Percentiles rank a stretch among this genome's conserved stretches.
Evolutionary conservation across 139 green algal genomes (phyloP).

Genomic region (Chlamydomonas sphaeroides): DNA sequence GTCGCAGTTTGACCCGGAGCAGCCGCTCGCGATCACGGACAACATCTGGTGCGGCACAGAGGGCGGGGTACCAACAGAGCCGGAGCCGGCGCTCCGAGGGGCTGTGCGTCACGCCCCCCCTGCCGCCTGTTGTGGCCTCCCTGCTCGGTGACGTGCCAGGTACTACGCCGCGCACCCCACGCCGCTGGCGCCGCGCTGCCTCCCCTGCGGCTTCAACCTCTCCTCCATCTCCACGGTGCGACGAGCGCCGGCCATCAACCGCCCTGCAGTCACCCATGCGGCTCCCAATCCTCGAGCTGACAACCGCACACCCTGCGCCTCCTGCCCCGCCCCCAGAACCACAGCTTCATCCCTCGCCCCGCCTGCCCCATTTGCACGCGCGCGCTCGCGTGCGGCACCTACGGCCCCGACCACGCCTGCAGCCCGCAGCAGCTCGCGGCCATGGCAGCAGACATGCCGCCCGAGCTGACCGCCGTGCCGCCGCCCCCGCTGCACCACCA

Average conservation of each 20-base stretch:
- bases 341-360: constrained; percentile 33
- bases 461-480: too few relatives aligned
- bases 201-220: constrained; percentile 38
- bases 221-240: neutral
- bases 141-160: too few relatives aligned
- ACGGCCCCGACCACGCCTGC: constrained; percentile 14
- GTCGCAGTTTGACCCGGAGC: constrained; percentile 20
- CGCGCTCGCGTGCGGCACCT: constrained; percentile 32
- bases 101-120: too few relatives aligned
- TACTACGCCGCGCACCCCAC: constrained; percentile 6
- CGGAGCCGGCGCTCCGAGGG: too few relatives aligned
- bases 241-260: too few relatives aligned
- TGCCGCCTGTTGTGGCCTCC: too few relatives aligned
- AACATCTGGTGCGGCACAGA: constrained; percentile 26
- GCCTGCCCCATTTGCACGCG: constrained; percentile 39
- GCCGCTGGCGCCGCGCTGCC: constrained; percentile 22
- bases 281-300: too few relatives aligned
- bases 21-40: constrained; percentile 33
- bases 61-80: too few relatives aligned
- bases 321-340: constrained; percentile 5
- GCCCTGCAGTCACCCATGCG: too few relatives aligned
- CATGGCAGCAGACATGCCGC: too few relatives aligned
- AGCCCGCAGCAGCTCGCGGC: neutral
- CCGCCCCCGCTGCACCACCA: too few relatives aligned
- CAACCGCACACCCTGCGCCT: too few relatives aligned